phyloP scores from a whole-genome alignment of 805 yeast genomes.

The Zygosaccharomyces siamensis region DNA sequence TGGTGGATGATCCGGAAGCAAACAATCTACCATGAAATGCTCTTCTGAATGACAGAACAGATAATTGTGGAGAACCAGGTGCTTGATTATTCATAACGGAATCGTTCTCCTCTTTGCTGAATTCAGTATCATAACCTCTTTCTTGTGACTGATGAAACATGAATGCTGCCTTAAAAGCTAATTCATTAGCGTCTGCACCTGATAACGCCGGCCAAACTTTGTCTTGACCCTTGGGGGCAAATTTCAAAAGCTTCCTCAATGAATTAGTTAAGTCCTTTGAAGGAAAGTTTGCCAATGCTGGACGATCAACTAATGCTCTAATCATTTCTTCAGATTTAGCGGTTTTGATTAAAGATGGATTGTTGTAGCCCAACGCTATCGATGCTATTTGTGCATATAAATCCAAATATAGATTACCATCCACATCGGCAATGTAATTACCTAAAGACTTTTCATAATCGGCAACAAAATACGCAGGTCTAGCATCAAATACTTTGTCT shows the following conservation, averaged over 20 bases:
- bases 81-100: conserved; percentile 75
- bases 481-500: conserved; percentile 52
- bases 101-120: conserved; percentile 61
- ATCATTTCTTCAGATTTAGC: conserved; percentile 61
- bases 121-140: conserved; percentile 55
- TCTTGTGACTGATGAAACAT: conserved; percentile 55
- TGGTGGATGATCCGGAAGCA: conserved; percentile 85
- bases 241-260: conserved; percentile 47
- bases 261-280: conserved; percentile 49
- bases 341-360: conserved; percentile 54
- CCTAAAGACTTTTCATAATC: conserved; percentile 61
- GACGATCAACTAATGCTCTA: conserved; percentile 61
- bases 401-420: conserved; percentile 57
- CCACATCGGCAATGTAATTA: conserved; percentile 62
- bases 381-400: conserved; percentile 71
- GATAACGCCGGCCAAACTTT: conserved; percentile 62
- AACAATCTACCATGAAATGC: conserved; percentile 95
- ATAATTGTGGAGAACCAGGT: conserved; percentile 86
- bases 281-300: conserved; percentile 64
- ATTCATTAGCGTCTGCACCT: conserved; percentile 67
- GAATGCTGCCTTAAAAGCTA: conserved; percentile 67
- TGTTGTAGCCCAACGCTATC: conserved; percentile 66
- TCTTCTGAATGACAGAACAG: conserved; percentile 77
- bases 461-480: conserved; percentile 59
- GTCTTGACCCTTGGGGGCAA: conserved; percentile 59